Evolutionary conservation across 2,329 filamentous ascomycete species (phyloP).

Genomic region (Diaporthe eres): DNA sequence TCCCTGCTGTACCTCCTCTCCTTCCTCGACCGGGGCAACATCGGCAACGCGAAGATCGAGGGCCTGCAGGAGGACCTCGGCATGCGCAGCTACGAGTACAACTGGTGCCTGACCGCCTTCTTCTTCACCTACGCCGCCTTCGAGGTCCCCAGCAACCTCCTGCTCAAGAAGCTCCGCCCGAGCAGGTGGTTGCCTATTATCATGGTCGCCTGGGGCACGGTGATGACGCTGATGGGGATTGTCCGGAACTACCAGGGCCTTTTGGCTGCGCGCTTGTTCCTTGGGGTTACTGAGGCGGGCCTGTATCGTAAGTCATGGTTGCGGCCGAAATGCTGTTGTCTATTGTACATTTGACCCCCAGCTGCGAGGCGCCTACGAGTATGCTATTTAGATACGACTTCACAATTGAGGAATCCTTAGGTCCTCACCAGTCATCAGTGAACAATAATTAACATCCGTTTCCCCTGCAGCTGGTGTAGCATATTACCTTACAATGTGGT

Average conservation of each 20-base stretch:
- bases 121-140: constrained; percentile 86
- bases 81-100: constrained; percentile 78
- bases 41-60: constrained; percentile 77
- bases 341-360: constrained; percentile 51
- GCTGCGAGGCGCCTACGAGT: constrained; percentile 40
- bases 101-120: constrained; percentile 78
- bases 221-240: constrained; percentile 68
- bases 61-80: constrained; percentile 65
- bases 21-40: constrained; percentile 78
- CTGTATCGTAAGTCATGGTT: constrained; percentile 61
- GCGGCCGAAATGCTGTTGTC: constrained; percentile 62
- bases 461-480: constrained; percentile 41
- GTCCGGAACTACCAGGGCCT: constrained; percentile 64
- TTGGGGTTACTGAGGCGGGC: constrained; percentile 78
- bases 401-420: constrained; percentile 12
- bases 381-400: constrained; percentile 51
- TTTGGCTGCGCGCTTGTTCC: constrained; percentile 66
- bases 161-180: constrained; percentile 81
- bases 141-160: constrained; percentile 82
- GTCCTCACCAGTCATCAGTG: background rate
- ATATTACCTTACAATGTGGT: constrained; percentile 72
- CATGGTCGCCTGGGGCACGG: constrained; percentile 73
- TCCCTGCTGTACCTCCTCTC: constrained; percentile 77
- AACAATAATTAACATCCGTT: too few species aligned
- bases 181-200: constrained; percentile 82